Conservation (phyloP, 108 stramenopile species). For the Epithemia pelagica region DNA sequence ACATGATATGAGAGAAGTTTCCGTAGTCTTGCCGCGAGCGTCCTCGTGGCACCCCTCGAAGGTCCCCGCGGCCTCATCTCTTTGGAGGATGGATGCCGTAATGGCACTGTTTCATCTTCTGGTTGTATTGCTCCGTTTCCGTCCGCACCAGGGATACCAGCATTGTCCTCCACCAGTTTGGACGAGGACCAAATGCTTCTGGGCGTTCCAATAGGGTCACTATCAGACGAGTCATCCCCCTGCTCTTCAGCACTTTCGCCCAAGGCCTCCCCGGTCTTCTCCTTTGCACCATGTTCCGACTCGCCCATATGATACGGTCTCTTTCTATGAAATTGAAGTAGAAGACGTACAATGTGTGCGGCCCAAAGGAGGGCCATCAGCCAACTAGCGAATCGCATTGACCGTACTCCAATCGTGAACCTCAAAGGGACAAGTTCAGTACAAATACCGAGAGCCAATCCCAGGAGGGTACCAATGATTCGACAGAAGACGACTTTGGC, state of each 20-base stretch:
- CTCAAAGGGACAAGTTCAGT: slow-evolving; percentile 15
- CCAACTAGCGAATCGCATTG: slow-evolving; percentile 32
- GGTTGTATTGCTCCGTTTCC: neutral
- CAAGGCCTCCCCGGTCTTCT: neutral
- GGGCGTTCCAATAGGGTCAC: slow-evolving; percentile 7
- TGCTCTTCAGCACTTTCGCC: neutral
- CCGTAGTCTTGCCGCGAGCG: slow-evolving; percentile 31
- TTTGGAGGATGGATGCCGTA: neutral
- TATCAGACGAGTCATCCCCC: slow-evolving; percentile 1
- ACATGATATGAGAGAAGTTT: slow-evolving; percentile 29
- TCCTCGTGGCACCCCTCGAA: slow-evolving; percentile 9
- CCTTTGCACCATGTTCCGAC: neutral
- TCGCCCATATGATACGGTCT: neutral
- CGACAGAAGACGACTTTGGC: slow-evolving; percentile 49
- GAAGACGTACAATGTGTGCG: slow-evolving; percentile 13
- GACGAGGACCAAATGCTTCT: slow-evolving; percentile 12
- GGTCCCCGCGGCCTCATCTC: neutral
- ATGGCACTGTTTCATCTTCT: neutral
- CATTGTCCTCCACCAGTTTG: neutral
- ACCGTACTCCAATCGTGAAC: slow-evolving; percentile 24
- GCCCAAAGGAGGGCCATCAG: slow-evolving; percentile 54
- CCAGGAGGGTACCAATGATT: slow-evolving; percentile 48
- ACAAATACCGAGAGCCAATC: slow-evolving; percentile 52
- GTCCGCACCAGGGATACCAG: neutral
- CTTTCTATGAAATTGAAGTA: neutral